Base-by-base conservation (phyloP, 2,329 filamentous ascomycete species). In the Botrytis aclada region DNA sequence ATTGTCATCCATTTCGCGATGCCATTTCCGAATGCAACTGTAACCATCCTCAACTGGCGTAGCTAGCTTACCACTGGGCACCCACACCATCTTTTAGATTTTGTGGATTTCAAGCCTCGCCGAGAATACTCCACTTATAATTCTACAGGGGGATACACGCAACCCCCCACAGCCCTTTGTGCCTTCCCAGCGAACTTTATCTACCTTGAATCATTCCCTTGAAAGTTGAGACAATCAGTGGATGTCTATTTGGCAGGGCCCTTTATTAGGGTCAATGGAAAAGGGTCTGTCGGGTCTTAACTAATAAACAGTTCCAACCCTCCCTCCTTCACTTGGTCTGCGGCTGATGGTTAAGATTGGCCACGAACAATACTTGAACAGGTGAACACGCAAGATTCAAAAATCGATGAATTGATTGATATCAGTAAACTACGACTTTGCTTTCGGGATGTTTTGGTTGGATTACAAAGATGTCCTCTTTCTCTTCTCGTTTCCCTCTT, bases 21-120 rank as follows among this genome's bases (percentile, higher is more conserved):
- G 51, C 62, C 62, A 72, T 72, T 58, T 72, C 70, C 70, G 47
- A 60, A 72, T 72, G 63, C 70, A 69, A 72, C 70, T 54, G 70
- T 61, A 72, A 72, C 70, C 64, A 51, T 65, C 37, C 65, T 67
- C 34, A 32, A 69, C 65, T 56, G 65, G 65, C 37, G 65, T 32
- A 69, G 54, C 65, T 32, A 20, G 47, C 62, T 60, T 39, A 37
- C 51, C 32, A 37, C 20, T 41, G 61, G n/a, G n/a, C 37, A 67
- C 39, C 47, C 43, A 45, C 54, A 70, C 51, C 54, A 34, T 45
- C 39, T 43, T 43, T 54, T 39, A 39, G 51, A 67, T 67, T 66
- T 66, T 51, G 47, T 25, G 25, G 37, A 41, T 56, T 69, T 56
- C 65, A 69, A 56, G 65, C 65, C 65, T 69, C 45, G 65, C 65